These are phyloP conservation scores for Exophiala calicioides DNA, from an alignment of 2,329 filamentous ascomycete genomes.

Conservation along the genomic window DNA sequence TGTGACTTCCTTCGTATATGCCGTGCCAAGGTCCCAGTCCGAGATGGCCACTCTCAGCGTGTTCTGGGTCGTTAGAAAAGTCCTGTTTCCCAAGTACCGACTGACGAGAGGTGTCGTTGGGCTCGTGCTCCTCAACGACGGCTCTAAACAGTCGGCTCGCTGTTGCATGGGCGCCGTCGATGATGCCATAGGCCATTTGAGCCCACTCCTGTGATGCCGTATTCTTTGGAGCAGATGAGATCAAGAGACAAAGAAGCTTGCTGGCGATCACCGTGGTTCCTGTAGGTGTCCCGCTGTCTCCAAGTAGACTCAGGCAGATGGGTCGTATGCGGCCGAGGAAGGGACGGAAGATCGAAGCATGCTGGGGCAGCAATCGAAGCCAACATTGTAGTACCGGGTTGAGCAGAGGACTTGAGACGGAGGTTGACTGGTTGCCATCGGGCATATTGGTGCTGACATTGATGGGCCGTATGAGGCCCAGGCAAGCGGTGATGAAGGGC, in stretches of 20 bases:
- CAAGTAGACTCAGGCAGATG: slow-evolving; percentile 61
- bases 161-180: slow-evolving; percentile 68
- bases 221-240: slow-evolving; percentile 79
- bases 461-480: slow-evolving; percentile 60
- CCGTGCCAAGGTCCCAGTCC: slow-evolving; percentile 71
- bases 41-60: slow-evolving; percentile 44
- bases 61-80: slow-evolving; percentile 39
- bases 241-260: slow-evolving; percentile 68
- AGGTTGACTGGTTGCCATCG: slow-evolving; percentile 5
- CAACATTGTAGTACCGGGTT: slow-evolving; percentile 73
- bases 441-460: slow-evolving; percentile 15
- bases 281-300: slow-evolving; percentile 55
- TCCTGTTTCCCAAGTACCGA: slow-evolving; percentile 38
- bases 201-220: slow-evolving; percentile 76
- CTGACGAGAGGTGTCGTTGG: slow-evolving; percentile 52
- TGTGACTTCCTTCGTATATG: slow-evolving; percentile 70
- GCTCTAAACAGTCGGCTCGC: slow-evolving; percentile 77
- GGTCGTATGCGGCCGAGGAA: slow-evolving; percentile 68
- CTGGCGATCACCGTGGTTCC: slow-evolving; percentile 61
- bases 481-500: slow-evolving; percentile 69
- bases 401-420: slow-evolving; percentile 50
- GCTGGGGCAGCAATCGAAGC: slow-evolving; percentile 70
- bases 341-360: slow-evolving; percentile 80
- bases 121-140: slow-evolving; percentile 79
- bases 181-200: slow-evolving; percentile 61